These are phyloP conservation scores for Mrakiaceae sp. DNA, from an alignment of 1,284 basidiomycete genomes.

Conservation along the genomic window DNA sequence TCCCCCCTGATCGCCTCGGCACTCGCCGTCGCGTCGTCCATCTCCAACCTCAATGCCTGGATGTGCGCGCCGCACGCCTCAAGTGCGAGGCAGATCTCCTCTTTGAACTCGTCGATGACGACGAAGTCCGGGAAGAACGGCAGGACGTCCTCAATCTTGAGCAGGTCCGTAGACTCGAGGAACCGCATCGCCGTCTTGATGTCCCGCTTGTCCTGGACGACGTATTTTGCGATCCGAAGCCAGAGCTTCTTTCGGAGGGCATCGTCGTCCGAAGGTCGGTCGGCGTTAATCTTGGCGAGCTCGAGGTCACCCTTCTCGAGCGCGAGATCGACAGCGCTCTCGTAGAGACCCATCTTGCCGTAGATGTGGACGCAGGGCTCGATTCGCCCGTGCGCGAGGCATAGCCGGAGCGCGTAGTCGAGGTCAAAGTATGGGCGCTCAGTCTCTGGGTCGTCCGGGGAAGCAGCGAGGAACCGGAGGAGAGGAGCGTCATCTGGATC, in stretches of 20 bases:
- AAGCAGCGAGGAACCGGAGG: conserved; percentile 71
- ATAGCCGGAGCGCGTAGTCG: conserved; percentile 88
- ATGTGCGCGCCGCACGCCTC: conserved; percentile 91
- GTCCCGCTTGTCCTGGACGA: conserved; percentile 93
- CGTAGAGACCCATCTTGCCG: conserved; percentile 93
- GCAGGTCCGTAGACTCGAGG: conserved; percentile 80
- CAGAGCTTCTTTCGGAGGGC: conserved; percentile 85
- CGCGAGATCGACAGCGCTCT: conserved; percentile 91
- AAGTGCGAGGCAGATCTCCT: conserved; percentile 90
- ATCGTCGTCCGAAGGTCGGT: conserved; percentile 82
- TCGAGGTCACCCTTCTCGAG: conserved; percentile 86
- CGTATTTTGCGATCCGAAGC: conserved; percentile 94
- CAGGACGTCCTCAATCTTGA: conserved; percentile 97
- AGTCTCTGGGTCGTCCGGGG: conserved; percentile 69
- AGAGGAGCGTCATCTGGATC: conserved; percentile 59
- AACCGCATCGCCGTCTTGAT: conserved; percentile 98
- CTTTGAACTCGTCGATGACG: conserved; percentile 98
- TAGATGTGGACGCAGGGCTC: conserved; percentile 95
- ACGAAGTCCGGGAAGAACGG: conserved; percentile 99
- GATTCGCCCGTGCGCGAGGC: conserved; percentile 66
- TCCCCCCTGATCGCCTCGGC: conserved; percentile 91
- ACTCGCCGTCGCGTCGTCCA: conserved; percentile 87
- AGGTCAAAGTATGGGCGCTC: conserved; percentile 89
- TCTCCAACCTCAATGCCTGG: conserved; percentile 78
- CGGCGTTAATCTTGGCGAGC: conserved; percentile 82